Conservation (phyloP, 306 rosid species). For the Lupinus albus region DNA sequence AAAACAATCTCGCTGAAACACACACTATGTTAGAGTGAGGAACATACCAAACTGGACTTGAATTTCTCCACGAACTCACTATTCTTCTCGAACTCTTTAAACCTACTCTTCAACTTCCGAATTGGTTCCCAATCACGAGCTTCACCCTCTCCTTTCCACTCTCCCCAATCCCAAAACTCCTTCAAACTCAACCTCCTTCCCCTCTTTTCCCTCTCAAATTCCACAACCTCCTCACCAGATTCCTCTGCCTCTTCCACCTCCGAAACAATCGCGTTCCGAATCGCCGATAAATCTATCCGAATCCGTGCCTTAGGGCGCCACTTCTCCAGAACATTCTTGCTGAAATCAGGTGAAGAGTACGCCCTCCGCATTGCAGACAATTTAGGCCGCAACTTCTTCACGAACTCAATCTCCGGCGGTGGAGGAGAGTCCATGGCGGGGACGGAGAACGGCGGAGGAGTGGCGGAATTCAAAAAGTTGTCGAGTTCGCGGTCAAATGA, state of each 20-base stretch:
- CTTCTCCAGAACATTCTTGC: conserved; percentile 89
- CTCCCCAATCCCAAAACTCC: conserved; percentile 96
- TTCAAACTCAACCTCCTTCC: conserved; percentile 55
- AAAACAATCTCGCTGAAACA: background rate
- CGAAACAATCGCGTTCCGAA: conserved; percentile 72
- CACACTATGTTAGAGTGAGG: background rate
- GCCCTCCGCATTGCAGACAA: conserved; percentile 73
- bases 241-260: conserved; percentile 67
- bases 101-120: conserved; percentile 75
- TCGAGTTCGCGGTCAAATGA: conserved; percentile 93
- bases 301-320: conserved; percentile 81
- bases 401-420: conserved; percentile 87
- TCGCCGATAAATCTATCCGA: conserved; percentile 84
- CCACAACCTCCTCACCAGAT: conserved; percentile 45
- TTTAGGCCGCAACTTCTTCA: conserved; percentile 83
- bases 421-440: conserved; percentile 64
- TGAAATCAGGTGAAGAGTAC: conserved; percentile 87
- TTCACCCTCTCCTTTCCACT: conserved; percentile 66
- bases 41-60: conserved; percentile 77
- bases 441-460: conserved; percentile 59
- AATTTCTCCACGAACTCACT: conserved; percentile 84
- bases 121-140: conserved; percentile 88
- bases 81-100: conserved; percentile 87
- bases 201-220: conserved; percentile 56
- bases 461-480: conserved; percentile 70